These are phyloP conservation scores for Neurospora africana DNA, from an alignment of 495 filamentous ascomycete species.

Conservation along the genomic window DNA sequence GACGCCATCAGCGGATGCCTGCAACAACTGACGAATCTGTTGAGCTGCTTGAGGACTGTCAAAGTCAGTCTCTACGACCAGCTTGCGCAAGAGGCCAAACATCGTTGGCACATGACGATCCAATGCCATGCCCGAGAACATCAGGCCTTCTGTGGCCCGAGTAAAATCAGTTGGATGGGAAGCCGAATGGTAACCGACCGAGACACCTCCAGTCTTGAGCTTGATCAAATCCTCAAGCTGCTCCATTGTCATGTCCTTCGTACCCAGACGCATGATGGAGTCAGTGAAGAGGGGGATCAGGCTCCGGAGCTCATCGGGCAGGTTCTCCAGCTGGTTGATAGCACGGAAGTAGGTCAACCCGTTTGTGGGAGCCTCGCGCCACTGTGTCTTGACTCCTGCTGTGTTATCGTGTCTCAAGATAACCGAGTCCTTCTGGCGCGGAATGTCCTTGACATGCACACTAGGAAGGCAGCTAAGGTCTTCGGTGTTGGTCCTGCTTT, in stretches of 20 bases:
- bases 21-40: conserved; percentile 76
- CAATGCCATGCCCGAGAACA: conserved; percentile 72
- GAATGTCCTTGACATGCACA: conserved; percentile 78
- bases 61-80: conserved; percentile 83
- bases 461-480: conserved; percentile 83
- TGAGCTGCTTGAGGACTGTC: conserved; percentile 66
- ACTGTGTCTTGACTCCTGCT: conserved; percentile 63
- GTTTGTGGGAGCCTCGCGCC: conserved; percentile 88
- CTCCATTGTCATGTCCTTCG: conserved; percentile 79
- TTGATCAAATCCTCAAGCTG: conserved; percentile 92
- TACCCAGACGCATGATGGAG: conserved; percentile 84
- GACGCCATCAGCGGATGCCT: conserved; percentile 78
- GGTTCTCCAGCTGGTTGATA: conserved; percentile 62
- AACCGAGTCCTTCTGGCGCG: conserved; percentile 61
- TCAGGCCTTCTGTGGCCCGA: conserved; percentile 65
- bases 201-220: conserved; percentile 88
- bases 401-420: conserved; percentile 57
- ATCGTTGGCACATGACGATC: conserved; percentile 83
- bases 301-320: conserved; percentile 76
- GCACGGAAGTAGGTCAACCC: conserved; percentile 94
- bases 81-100: conserved; percentile 71
- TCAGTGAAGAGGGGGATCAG: conserved; percentile 88
- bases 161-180: conserved; percentile 62
- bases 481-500: conserved; percentile 68
- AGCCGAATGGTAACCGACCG: conserved; percentile 64